Evolutionary conservation across 306 rosid genomes (phyloP), one percentile per base, ranked within the genome.

Genomic region (Quercus glauca): DNA sequence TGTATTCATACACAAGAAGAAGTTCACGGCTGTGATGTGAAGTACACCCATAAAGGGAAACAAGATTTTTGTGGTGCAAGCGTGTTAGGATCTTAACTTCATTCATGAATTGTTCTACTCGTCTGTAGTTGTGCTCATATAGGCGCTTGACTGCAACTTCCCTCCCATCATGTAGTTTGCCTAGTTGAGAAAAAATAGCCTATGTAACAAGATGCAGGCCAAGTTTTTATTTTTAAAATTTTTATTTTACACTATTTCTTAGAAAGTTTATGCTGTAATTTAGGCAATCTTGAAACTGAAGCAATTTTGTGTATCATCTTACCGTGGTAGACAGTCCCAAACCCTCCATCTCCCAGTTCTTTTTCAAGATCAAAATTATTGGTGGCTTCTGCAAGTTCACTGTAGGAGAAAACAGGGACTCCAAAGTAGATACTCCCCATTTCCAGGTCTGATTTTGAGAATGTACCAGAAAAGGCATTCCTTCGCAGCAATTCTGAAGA

Each of bases 111-210:
- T 91, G 93, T 55, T 90, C 87, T 17, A 82, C 85, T 14, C 88
- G 81, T 80, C 58, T 85, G 73, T 83, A 82, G 69, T 85, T 91
- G 76, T 90, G 91, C 73, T 90, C 85, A 10, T 82, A 89, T 19
- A 93, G 78, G 73, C 86, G 87, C 79, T 91, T 93, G 64, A 93
- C 87, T 28, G 97, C 97, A 74, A 90, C 98, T 87, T 93, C 98
- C 23, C 94, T 80, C 33, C 97, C 94, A 79, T 93, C 98, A 75
- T 70, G 74, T 52, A 93, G 94, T 56, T 83, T 87, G 3, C 97
- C 97, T 93, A 68, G 57, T 78, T 28, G 57, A n/a, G 55, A 71
- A 81, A 52, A 73, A 76, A 79, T 63, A 79, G 61, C 73, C 70
- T 37, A 33, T 51, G 45, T 25, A 78, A 28, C 59, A 51, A 33